Evolutionary conservation across 768 basidiomycete species (phyloP).

Genomic region (Hygrophoropsis aurantiaca): DNA sequence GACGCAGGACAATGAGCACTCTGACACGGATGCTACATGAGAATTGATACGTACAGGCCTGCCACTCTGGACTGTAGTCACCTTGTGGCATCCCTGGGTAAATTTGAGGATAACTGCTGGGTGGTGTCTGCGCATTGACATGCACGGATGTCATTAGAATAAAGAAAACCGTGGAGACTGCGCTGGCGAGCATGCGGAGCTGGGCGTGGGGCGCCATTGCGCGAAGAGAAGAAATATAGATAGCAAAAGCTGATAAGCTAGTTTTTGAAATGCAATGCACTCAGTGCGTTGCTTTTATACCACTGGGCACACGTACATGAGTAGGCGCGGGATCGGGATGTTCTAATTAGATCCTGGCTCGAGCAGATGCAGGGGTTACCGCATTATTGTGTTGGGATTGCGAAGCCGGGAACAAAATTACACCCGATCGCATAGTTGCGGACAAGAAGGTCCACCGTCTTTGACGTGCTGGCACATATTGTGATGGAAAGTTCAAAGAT

Average conservation of each 20-base stretch:
- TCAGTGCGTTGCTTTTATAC: too few relatives aligned
- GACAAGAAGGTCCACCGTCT: too few relatives aligned
- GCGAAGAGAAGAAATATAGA: slow-evolving; percentile 1
- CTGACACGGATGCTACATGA: too few relatives aligned
- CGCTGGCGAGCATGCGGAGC: slow-evolving; percentile 9
- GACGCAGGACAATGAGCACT: too few relatives aligned
- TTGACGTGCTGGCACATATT: too few relatives aligned
- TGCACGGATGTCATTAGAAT: too few relatives aligned
- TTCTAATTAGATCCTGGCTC: not conserved
- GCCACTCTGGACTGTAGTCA: slow-evolving; percentile 59
- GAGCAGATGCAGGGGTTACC: too few relatives aligned
- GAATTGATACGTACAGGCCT: slow-evolving; percentile 61
- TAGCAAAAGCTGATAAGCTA: slow-evolving; percentile 10
- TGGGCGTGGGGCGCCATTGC: slow-evolving; percentile 23
- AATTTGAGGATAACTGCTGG: slow-evolving; percentile 37
- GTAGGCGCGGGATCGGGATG: not conserved
- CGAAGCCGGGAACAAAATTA: too few relatives aligned
- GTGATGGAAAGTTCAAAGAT: too few relatives aligned
- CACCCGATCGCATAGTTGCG: too few relatives aligned
- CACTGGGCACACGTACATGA: not conserved
- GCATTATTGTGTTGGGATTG: too few relatives aligned
- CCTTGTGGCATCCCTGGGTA: slow-evolving; percentile 44
- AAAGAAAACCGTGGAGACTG: slow-evolving; percentile 2
- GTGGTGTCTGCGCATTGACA: slow-evolving; percentile 25
- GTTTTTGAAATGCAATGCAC: not conserved